Evolutionary conservation across 1,139 yeast genomes (phyloP).

Genomic region (Saccharomycopsis hybrid): DNA sequence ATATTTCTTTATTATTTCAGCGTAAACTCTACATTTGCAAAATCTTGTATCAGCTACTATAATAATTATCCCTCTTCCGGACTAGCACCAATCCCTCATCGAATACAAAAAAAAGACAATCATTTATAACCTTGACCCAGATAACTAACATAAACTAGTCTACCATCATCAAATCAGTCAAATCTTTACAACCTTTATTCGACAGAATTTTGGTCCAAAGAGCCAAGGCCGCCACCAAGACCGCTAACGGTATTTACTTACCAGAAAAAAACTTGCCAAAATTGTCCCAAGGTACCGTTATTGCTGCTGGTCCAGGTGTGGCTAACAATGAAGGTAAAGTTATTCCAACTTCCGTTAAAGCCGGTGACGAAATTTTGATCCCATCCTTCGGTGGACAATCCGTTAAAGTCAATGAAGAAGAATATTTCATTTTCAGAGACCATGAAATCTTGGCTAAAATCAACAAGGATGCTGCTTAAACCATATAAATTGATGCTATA

Average conservation of each 20-base stretch:
- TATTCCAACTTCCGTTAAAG: slow-evolving; percentile 65
- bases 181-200: slow-evolving; percentile 82
- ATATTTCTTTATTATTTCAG: too few relatives aligned
- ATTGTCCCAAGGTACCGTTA: slow-evolving; percentile 73
- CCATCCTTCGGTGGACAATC: slow-evolving; percentile 88
- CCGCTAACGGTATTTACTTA: slow-evolving; percentile 90
- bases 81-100: too few relatives aligned
- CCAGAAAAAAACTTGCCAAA: slow-evolving; percentile 97
- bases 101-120: too few relatives aligned
- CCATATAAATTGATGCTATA: not conserved
- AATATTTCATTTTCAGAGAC: slow-evolving; percentile 76
- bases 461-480: slow-evolving; percentile 3
- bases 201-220: slow-evolving; percentile 96
- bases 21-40: too few relatives aligned
- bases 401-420: slow-evolving; percentile 79
- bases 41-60: too few relatives aligned
- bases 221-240: slow-evolving; percentile 83
- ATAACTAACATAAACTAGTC: slow-evolving; percentile 28
- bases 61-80: too few relatives aligned
- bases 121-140: too few relatives aligned
- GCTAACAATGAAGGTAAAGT: slow-evolving; percentile 63
- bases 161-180: slow-evolving; percentile 73
- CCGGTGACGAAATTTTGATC: slow-evolving; percentile 90
- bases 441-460: slow-evolving; percentile 92
- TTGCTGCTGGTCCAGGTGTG: slow-evolving; percentile 82